Evolutionary conservation across 208 protist genomes (phyloP), one percentile per base, ranked within the genome.

Genomic region (Trypanosoma scelopori): DNA sequence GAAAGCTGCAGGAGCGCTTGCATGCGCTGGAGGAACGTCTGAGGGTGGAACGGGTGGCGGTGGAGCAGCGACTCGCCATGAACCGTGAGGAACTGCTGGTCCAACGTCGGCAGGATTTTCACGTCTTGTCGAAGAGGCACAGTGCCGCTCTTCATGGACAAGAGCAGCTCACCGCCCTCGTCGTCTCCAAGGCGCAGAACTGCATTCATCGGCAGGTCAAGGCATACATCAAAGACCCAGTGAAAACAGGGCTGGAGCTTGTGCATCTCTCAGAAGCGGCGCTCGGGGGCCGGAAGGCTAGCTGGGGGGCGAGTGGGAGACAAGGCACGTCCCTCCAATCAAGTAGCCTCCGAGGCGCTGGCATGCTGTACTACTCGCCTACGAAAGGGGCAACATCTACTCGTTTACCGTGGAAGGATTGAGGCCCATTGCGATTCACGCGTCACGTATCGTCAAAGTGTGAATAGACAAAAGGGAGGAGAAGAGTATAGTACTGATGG

Each of bases 171-270:
- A 70, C 55, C 20, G 25, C 51, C 20, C 65, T 73, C 13, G 56
- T 78, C 53, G 57, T 74, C n/a, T 61, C 70, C 12, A 53, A 56
- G 13, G 76, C 70, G 25, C 7, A 64, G 23, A 42, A 78, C 15
- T 79, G 66, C 43, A 71, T 81, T 37, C 37, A 63, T 28, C 37
- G 55, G 18, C 75, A 81, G 49, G 50, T 70, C 15, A 41, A 69
- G 22, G 75, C 71, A 22, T 51, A 66, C 39, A 55, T 53, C 12
- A 60, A 42, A 49, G 69, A 69, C 32, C 64, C 75, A 12, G 49
- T 71, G 23, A 81, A 78, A 30, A 78, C 75, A n/a, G 55, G 63
- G 11, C 51, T 81, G 18, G 69, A 81, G 22, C 35, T 75, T n/a
- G 42, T 56, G 23, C 50, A 65, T 35, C 46, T 71, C 15, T 51